A percentile compares a stretch with the other conserved stretches of the same genome.
phyloP scores from a whole-genome alignment of 352 stramenopile species.

The Hyaloperonospora arabidopsidis region DNA sequence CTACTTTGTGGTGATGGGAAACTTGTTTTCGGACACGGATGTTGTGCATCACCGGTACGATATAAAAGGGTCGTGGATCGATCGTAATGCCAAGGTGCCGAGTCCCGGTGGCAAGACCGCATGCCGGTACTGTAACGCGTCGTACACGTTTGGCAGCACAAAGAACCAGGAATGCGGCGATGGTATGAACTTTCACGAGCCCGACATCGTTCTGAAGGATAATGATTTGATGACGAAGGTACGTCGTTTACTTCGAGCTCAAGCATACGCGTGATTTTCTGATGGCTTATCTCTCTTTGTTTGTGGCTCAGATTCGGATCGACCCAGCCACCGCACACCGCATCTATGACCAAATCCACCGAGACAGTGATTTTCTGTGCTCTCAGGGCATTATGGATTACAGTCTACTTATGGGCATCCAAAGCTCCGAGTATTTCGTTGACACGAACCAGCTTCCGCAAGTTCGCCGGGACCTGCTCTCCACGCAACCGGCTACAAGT shows the following conservation, averaged over 20 bases:
- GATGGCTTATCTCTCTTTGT: background rate
- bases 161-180: conserved; percentile 82
- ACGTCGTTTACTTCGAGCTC: background rate
- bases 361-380: conserved; percentile 84
- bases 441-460: conserved; percentile 64
- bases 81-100: conserved; percentile 79
- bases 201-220: conserved; percentile 85
- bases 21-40: conserved; percentile 83
- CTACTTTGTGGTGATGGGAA: conserved; percentile 91
- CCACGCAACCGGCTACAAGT: conserved; percentile 77
- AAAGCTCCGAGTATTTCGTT: conserved; percentile 85
- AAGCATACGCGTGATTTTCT: background rate
- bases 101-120: conserved; percentile 70
- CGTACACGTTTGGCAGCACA: conserved; percentile 82
- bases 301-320: conserved; percentile 54
- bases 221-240: conserved; percentile 87
- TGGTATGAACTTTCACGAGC: conserved; percentile 82
- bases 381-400: conserved; percentile 90
- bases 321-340: conserved; percentile 63
- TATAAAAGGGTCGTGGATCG: conserved; percentile 88
- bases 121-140: conserved; percentile 81
- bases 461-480: conserved; percentile 58
- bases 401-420: conserved; percentile 86
- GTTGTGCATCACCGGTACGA: conserved; percentile 87
- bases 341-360: conserved; percentile 85